phyloP scores from a whole-genome alignment of 1,284 basidiomycete species.

The Cystobasidiaceae sp. region DNA sequence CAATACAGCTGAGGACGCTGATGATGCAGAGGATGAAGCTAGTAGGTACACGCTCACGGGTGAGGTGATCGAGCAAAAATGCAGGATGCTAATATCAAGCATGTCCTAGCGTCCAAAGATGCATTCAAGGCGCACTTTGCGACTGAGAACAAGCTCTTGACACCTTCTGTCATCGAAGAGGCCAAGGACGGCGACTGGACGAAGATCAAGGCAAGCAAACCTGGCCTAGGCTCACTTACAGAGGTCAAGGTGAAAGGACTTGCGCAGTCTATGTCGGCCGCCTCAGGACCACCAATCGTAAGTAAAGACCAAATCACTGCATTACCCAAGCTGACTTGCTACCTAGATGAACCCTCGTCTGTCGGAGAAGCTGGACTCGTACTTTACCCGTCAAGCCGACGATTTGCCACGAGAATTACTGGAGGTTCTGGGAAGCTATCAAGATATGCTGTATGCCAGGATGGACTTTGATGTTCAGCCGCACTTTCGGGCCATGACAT shows the following conservation, averaged over 20 bases:
- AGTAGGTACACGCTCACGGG: slow-evolving; percentile 7
- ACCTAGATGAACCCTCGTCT: slow-evolving; percentile 35
- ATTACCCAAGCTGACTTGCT: background rate
- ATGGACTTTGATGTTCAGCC: slow-evolving; percentile 52
- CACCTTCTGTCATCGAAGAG: slow-evolving; percentile 52
- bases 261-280: background rate
- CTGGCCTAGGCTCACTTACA: slow-evolving; percentile 33
- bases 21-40: slow-evolving; percentile 38
- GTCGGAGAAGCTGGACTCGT: slow-evolving; percentile 34
- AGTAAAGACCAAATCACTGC: background rate
- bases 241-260: background rate
- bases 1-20: slow-evolving; percentile 30
- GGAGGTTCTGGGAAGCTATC: slow-evolving; percentile 52
- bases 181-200: slow-evolving; percentile 57
- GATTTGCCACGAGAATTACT: slow-evolving; percentile 62
- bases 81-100: background rate
- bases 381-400: slow-evolving; percentile 36
- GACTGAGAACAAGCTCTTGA: slow-evolving; percentile 52
- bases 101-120: slow-evolving; percentile 13
- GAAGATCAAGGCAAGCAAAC: slow-evolving; percentile 49
- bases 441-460: slow-evolving; percentile 68
- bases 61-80: slow-evolving; percentile 10
- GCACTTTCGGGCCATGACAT: slow-evolving; percentile 59
- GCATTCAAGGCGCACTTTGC: slow-evolving; percentile 66
- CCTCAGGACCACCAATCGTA: background rate